phyloP scores from a whole-genome alignment of 768 basidiomycete species.

The Leccinum sublutescens region DNA sequence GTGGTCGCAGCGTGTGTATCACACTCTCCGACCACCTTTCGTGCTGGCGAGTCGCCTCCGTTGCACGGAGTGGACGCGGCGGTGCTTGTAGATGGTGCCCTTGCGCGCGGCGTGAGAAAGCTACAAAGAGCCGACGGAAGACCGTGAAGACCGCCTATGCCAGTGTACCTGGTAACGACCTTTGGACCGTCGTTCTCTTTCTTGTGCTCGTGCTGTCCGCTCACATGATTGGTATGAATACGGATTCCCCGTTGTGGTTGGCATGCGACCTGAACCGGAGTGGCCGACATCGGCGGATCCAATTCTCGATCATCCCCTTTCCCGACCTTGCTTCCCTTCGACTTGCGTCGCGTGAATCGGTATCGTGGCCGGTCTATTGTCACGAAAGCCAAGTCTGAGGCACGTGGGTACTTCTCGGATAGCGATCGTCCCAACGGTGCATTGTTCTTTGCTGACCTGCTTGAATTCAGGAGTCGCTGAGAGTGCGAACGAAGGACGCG shows the following conservation, averaged over 20 bases:
- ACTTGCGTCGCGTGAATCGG: constrained; percentile 14
- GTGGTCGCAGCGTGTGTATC: not conserved
- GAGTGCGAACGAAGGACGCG: constrained; percentile 30
- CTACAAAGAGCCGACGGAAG: constrained; percentile 9
- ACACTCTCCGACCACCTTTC: not conserved
- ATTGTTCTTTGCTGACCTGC: not conserved
- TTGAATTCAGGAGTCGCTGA: constrained; percentile 13
- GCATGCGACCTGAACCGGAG: not conserved
- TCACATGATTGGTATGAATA: not conserved
- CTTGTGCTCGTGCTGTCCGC: not conserved
- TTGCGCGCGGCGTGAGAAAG: constrained; percentile 16
- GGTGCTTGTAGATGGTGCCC: constrained; percentile 25
- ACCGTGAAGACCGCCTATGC: not conserved
- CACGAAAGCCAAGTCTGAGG: constrained; percentile 22
- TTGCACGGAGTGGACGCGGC: constrained; percentile 8
- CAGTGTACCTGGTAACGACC: not conserved
- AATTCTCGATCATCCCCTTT: not conserved
- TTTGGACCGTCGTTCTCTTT: constrained; percentile 6
- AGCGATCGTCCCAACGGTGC: constrained; percentile 22
- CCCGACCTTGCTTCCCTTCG: constrained; percentile 2
- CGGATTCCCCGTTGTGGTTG: not conserved
- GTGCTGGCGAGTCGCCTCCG: not conserved
- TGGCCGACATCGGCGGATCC: not conserved
- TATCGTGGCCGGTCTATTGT: constrained; percentile 23
- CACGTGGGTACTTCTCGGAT: constrained; percentile 23